Base-by-base conservation (phyloP, 768 basidiomycete genomes). In the Mycena metata region DNA sequence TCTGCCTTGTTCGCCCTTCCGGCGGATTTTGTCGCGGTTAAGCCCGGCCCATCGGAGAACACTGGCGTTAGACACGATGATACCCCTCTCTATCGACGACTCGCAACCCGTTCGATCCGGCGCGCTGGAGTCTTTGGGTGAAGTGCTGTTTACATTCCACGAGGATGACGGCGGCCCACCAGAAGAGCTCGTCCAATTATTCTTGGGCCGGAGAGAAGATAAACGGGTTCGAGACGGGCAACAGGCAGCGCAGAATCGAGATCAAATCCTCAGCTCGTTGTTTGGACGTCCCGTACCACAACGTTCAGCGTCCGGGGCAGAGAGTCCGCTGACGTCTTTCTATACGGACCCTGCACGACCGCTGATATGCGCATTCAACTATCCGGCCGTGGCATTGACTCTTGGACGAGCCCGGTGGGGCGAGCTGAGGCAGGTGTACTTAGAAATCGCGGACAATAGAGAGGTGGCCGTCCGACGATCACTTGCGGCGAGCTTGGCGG, bases 1-100 rank as follows among this genome's bases (percentile, higher is more conserved):
- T 95, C 96, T 12, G 90, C 92, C 7, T 84, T 96, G 24, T 94
- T 96, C 68, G 91, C 94, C 2, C 84, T 98, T 6, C 95, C 96
- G 3, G 90, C 91, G 9, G n/a, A 84, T 98, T 55, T 84, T 94
- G 42, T 82, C 89, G 41, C 88, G 92, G 17, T 83, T 98, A 17
- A 74, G 88, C 0, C 83, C 84, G 8, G 73, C 80, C 10, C 82
- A 87, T 63, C 89, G 94, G 15, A 87, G 88, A 21, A 74, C 81
- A 11, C 84, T 95, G 12, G 93, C 94, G 2, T 77, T 95, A 60
- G 84, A 88, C 51, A 90, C 91, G 0, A 80, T 95, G 39, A 61
- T 88, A 7, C 83, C 86, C 2, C 87, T 97, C 24, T 85, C 89
- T 19, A 77, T 76, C 26, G 95, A 96, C 76, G 84, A 86, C 47